Conservation (phyloP, 148 eudicot genomes). For the Dianthus caryophyllus region DNA sequence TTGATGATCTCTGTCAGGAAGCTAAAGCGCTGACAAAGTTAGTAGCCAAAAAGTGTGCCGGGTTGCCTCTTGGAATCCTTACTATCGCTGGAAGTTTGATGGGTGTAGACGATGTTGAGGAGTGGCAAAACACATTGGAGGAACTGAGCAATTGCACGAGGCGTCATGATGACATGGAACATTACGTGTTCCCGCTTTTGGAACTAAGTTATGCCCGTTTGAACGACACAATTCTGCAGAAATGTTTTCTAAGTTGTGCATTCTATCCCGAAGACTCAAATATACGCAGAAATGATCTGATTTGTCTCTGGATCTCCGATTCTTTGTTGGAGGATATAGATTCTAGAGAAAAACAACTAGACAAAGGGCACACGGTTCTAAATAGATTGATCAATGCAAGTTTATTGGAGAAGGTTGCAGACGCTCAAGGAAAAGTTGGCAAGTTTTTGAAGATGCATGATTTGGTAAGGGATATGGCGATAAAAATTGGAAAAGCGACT, state of each 20-base stretch:
- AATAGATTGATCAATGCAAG: slow-evolving; percentile 21
- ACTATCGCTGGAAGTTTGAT: slow-evolving; percentile 28
- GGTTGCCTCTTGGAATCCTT: slow-evolving; percentile 28
- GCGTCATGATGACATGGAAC: slow-evolving; percentile 20
- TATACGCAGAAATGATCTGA: slow-evolving; percentile 6
- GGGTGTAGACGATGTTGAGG: slow-evolving; percentile 20
- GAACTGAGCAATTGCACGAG: slow-evolving; percentile 12
- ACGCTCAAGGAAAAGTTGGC: not conserved
- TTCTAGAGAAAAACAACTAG: slow-evolving; percentile 9
- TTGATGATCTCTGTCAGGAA: slow-evolving; percentile 13
- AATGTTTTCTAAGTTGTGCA: slow-evolving; percentile 22
- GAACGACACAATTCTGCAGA: not conserved
- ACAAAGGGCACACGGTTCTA: slow-evolving; percentile 20
- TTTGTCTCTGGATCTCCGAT: slow-evolving; percentile 19
- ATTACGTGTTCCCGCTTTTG: slow-evolving; percentile 16
- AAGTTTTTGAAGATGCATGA: slow-evolving; percentile 41
- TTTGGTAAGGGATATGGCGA: slow-evolving; percentile 31
- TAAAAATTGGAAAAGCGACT: slow-evolving; percentile 12
- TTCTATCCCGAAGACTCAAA: slow-evolving; percentile 28
- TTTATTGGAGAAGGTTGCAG: slow-evolving; percentile 23
- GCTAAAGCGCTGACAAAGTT: slow-evolving; percentile 15
- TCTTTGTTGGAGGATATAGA: slow-evolving; percentile 20
- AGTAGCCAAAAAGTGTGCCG: slow-evolving; percentile 27
- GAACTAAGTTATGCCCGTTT: slow-evolving; percentile 20
- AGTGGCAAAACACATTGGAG: slow-evolving; percentile 20